Percentiles rank a stretch among this genome's conserved stretches.
These are phyloP conservation scores for Colletotrichum gigasporum DNA, from an alignment of 2,329 filamentous ascomycete genomes.

Conservation along the genomic window DNA sequence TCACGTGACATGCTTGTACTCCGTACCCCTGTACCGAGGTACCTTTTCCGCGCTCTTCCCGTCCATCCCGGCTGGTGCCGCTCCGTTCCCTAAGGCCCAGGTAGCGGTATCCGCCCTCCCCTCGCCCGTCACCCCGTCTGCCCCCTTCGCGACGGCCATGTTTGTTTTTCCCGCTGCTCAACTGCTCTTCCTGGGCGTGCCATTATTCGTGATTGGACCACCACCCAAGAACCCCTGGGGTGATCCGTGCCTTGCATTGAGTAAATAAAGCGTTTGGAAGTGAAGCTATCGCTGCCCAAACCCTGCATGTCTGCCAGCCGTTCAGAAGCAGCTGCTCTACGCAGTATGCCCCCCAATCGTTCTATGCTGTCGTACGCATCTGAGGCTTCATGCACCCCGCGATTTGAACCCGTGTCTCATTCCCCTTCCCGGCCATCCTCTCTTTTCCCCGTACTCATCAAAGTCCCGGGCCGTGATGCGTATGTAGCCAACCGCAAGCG, in stretches of 20 bases:
- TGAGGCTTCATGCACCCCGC: not conserved
- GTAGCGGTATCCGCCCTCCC: not conserved
- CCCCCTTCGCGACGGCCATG: not conserved
- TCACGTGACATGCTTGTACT: not conserved
- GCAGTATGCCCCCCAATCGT: no score
- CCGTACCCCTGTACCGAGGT: not conserved
- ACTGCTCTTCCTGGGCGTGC: constrained; percentile 13
- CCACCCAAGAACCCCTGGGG: not conserved
- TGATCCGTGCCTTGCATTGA: not conserved
- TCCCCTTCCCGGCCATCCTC: not conserved
- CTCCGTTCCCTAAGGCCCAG: no score
- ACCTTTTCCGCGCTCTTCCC: no score
- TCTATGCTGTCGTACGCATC: not conserved
- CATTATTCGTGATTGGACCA: constrained; percentile 10
- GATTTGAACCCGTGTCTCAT: not conserved
- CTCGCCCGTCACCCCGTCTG: not conserved
- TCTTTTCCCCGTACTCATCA: not conserved
- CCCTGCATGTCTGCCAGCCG: not conserved
- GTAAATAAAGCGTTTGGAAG: no score
- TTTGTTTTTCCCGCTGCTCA: constrained; percentile 20
- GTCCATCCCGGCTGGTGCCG: not conserved
- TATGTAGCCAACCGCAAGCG: not conserved
- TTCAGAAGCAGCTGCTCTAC: no score
- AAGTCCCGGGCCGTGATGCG: not conserved
- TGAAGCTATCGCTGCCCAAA: constrained; percentile 8